phyloP scores from a whole-genome alignment of 2,329 filamentous ascomycete genomes.

The Xylariomycetidae sp. region DNA sequence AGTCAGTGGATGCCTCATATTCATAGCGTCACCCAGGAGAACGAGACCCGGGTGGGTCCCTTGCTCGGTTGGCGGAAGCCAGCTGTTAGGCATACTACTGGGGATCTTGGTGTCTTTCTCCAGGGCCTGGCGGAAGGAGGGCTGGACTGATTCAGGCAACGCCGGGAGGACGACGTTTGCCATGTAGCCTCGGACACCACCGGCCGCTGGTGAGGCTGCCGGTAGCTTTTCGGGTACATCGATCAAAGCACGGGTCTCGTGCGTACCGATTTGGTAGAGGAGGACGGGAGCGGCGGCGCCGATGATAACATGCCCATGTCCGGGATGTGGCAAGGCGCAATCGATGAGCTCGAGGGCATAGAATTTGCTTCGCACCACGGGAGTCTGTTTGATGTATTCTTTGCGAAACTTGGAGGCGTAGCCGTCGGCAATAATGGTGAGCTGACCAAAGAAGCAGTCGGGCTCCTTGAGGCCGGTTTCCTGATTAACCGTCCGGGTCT shows the following conservation, averaged over 20 bases:
- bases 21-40: conserved; percentile 89
- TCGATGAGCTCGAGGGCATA: conserved; percentile 92
- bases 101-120: conserved; percentile 69
- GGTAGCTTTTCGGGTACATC: conserved; percentile 78
- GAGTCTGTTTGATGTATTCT: conserved; percentile 61
- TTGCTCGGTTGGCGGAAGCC: conserved; percentile 71
- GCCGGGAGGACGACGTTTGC: conserved; percentile 72
- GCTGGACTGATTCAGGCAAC: conserved; percentile 67
- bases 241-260: conserved; percentile 85
- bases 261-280: conserved; percentile 94
- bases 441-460: conserved; percentile 81
- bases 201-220: conserved; percentile 66
- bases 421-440: conserved; percentile 89
- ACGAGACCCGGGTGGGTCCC: conserved; percentile 69
- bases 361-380: conserved; percentile 79
- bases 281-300: conserved; percentile 72
- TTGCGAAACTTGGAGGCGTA: conserved; percentile 92
- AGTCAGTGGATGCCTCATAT: conserved; percentile 98
- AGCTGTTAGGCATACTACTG: conserved; percentile 89
- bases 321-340: conserved; percentile 67
- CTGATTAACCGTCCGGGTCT: conserved; percentile 61
- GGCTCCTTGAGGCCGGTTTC: conserved; percentile 48
- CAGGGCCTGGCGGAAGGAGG: conserved; percentile 71
- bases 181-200: conserved; percentile 83
- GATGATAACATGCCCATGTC: conserved; percentile 85